Conservation (phyloP, 768 basidiomycete genomes). For the Lentinula edodes region DNA sequence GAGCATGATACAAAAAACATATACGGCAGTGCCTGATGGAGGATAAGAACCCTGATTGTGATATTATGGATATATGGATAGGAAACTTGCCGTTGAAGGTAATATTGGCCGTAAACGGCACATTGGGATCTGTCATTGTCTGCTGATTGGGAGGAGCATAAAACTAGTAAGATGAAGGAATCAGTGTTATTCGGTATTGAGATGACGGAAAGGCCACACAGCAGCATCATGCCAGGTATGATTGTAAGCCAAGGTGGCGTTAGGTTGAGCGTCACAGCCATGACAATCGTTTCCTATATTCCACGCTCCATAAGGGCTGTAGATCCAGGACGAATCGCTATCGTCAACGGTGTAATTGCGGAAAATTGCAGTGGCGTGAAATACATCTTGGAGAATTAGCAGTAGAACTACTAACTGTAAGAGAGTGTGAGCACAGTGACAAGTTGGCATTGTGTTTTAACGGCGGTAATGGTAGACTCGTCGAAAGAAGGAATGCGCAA, state of each 20-base stretch:
- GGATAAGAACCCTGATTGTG: too few species aligned
- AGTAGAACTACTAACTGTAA: not conserved
- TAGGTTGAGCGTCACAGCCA: not conserved
- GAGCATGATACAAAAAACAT: not conserved
- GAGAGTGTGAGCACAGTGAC: not conserved
- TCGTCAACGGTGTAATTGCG: not conserved
- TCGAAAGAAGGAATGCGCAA: not conserved
- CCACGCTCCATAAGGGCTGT: not conserved
- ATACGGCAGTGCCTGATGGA: not conserved
- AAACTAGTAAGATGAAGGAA: not conserved
- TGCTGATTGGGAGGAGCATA: not conserved
- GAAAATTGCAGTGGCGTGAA: not conserved
- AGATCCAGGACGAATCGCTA: not conserved
- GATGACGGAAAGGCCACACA: not conserved
- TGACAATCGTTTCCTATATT: not conserved
- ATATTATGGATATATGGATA: too few species aligned
- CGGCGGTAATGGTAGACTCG: not conserved
- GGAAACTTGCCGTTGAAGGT: not conserved
- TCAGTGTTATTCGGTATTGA: too few species aligned
- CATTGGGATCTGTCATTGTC: not conserved
- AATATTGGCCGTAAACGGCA: not conserved
- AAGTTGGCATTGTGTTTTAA: not conserved
- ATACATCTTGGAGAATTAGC: not conserved
- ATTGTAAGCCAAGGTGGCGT: not conserved
- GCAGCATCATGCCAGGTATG: not conserved